Conservation (phyloP, 352 stramenopile genomes). For the Phytophthora multivora region DNA sequence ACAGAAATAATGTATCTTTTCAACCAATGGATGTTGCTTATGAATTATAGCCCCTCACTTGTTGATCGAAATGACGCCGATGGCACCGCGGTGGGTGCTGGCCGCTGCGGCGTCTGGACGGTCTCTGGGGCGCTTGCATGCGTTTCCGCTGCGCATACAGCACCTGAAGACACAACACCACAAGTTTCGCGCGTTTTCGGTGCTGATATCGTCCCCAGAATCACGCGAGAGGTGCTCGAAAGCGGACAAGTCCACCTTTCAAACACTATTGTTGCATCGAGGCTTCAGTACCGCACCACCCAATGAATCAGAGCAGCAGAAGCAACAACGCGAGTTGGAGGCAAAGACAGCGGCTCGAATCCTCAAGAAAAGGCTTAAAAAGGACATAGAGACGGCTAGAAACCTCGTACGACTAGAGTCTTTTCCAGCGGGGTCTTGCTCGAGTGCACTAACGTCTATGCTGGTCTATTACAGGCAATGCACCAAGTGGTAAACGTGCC, state of each 20-base stretch:
- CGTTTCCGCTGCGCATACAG: slow-evolving; percentile 3
- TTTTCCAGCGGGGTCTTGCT: too few relatives aligned
- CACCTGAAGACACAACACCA: background rate
- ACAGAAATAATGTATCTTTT: too few relatives aligned
- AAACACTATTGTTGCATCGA: slow-evolving; percentile 3
- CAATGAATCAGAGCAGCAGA: slow-evolving; percentile 10
- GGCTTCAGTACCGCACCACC: slow-evolving; percentile 13
- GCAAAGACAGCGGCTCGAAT: slow-evolving; percentile 36
- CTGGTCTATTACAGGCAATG: slow-evolving; percentile 37
- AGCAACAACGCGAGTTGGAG: slow-evolving; percentile 23
- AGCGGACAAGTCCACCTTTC: background rate
- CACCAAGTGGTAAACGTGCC: slow-evolving; percentile 80
- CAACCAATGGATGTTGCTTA: too few relatives aligned
- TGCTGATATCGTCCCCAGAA: slow-evolving; percentile 2
- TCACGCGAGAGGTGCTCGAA: background rate
- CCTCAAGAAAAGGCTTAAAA: slow-evolving; percentile 54
- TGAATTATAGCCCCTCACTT: slow-evolving; percentile 13
- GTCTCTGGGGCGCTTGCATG: slow-evolving; percentile 2
- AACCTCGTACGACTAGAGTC: slow-evolving; percentile 37
- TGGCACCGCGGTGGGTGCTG: slow-evolving; percentile 19
- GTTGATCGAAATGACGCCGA: slow-evolving; percentile 14
- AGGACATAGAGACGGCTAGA: slow-evolving; percentile 54
- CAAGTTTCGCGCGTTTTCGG: slow-evolving; percentile 11
- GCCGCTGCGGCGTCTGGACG: slow-evolving; percentile 1
- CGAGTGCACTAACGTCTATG: too few relatives aligned